A percentile compares a stretch with the other conserved stretches of the same genome.
Evolutionary conservation across 2,329 filamentous ascomycete species (phyloP).

Genomic region (Colletotrichum sp.): DNA sequence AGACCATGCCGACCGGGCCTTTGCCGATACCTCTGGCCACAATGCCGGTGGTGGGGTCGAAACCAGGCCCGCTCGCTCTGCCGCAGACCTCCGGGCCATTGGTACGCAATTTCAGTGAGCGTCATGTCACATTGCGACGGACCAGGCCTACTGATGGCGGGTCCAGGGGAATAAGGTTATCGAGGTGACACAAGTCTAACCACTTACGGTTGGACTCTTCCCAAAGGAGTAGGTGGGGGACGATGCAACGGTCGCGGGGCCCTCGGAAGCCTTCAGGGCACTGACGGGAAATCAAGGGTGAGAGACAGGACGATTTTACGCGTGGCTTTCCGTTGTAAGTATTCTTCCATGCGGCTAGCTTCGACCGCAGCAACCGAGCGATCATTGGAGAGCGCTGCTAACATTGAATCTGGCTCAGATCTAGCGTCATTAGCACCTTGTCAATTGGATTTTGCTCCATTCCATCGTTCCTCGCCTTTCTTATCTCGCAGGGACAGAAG

Average conservation of each 20-base stretch:
- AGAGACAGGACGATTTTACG: background rate
- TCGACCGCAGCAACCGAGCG: background rate
- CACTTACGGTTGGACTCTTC: too few species aligned
- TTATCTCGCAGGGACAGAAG: rapidly evolving
- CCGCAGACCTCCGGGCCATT: background rate
- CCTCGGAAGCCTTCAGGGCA: too few species aligned
- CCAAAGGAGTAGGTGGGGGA: too few species aligned
- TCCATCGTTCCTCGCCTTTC: rapidly evolving
- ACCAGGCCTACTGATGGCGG: too few species aligned
- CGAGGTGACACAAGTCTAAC: too few species aligned
- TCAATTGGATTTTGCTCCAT: background rate
- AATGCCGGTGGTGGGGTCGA: too few species aligned
- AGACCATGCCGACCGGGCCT: background rate
- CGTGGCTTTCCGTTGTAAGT: background rate
- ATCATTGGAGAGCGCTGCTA: background rate
- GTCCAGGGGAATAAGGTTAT: too few species aligned
- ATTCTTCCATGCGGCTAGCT: background rate
- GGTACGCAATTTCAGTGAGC: background rate
- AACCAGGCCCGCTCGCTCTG: too few species aligned
- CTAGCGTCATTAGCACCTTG: background rate
- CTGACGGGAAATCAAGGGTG: too few species aligned
- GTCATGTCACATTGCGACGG: too few species aligned
- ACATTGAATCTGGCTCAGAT: background rate
- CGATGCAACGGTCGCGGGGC: too few species aligned
- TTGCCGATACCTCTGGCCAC: background rate